phyloP scores from a whole-genome alignment of 768 basidiomycete genomes.

The Hygrophorus pudorinus region DNA sequence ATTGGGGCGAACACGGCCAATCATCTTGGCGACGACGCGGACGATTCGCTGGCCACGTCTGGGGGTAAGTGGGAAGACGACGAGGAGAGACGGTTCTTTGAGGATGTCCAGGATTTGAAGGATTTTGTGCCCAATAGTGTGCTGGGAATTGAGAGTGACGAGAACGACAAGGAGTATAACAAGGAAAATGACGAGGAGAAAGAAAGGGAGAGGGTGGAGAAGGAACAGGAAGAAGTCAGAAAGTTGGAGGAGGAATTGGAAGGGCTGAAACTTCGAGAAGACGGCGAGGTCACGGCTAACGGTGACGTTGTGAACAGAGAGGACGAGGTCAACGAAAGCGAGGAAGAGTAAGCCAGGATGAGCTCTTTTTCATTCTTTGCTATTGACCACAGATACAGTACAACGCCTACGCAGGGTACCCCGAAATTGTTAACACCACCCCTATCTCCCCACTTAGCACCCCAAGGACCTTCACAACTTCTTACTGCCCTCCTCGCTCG shows the following conservation, averaged over 20 bases:
- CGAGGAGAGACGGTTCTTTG: conserved; percentile 36
- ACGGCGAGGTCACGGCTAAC: conserved; percentile 15
- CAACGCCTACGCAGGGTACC: conserved; percentile 61
- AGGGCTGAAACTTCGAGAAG: conserved; percentile 32
- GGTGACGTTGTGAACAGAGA: conserved; percentile 7
- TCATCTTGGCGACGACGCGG: conserved; percentile 30
- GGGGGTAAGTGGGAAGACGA: conserved; percentile 5
- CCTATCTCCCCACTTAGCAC: conserved; percentile 59
- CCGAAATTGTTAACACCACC: conserved; percentile 53
- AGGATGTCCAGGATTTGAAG: conserved; percentile 4
- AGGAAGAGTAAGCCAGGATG: conserved; percentile 36
- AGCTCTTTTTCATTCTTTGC: neutral
- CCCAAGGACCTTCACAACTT: conserved; percentile 89
- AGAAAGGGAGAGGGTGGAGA: conserved; percentile 34
- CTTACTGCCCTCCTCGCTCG: conserved; percentile 85
- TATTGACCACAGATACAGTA: conserved; percentile 12
- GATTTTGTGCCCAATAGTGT: conserved; percentile 78
- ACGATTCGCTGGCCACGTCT: neutral
- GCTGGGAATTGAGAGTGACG: conserved; percentile 36
- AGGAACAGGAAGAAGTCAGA: conserved; percentile 58
- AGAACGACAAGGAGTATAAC: conserved; percentile 17
- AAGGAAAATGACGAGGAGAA: conserved; percentile 2
- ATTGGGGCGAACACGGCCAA: conserved; percentile 44
- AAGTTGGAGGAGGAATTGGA: conserved; percentile 75
- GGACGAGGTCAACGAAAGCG: conserved; percentile 17